Evolutionary conservation across 331 rosid species (phyloP), one percentile per base, ranked within the genome.

Genomic region (Rhamnella rubrinervis): DNA sequence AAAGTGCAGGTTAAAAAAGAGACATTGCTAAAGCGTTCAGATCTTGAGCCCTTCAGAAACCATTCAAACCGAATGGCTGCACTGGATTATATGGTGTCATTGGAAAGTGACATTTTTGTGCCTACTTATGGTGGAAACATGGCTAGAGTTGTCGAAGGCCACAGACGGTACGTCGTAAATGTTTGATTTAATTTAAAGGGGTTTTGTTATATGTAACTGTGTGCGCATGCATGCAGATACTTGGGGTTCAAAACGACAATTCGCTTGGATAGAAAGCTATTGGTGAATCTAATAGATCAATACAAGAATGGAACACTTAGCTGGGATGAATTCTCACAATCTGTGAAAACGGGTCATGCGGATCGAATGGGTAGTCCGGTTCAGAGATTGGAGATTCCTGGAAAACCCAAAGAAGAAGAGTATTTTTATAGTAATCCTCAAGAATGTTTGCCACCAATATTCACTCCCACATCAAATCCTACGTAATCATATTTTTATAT

Each of bases 61-160:
- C 67, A 69, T 63, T 69, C 80, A 6, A 76, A 63, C 75, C 67
- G 21, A 38, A 76, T 76, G 75, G 80, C 80, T 15, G 80, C 80
- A 8, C 21, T 68, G 66, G 80, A 75, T 56, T 75, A 69, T 65
- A 10, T 53, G 4, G 80, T 75, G 41, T 61, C 80, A 26, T 46
- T 75, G 64, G 75, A 70, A 49, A 76, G 75, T 13, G 67, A 76
- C 47, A 62, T 63, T 20, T 63, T 76, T 31, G 65, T 38, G 47
- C 67, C 80, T 10, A 69, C 75, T 35, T 60, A 70, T 21, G 62
- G 53, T 46, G 75, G 80, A 76, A 76, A 76, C 75, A 70, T 76
- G 75, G 80, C 75, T 44, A 63, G 26, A 13, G 49, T 57, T 39
- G 71, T 76, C 6, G 75, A 70, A 57, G 80, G 80, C 53, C 75